Evolutionary conservation across 805 yeast genomes (phyloP), one percentile per base, ranked within the genome.

Genomic region (Metschnikowia cubensis): DNA sequence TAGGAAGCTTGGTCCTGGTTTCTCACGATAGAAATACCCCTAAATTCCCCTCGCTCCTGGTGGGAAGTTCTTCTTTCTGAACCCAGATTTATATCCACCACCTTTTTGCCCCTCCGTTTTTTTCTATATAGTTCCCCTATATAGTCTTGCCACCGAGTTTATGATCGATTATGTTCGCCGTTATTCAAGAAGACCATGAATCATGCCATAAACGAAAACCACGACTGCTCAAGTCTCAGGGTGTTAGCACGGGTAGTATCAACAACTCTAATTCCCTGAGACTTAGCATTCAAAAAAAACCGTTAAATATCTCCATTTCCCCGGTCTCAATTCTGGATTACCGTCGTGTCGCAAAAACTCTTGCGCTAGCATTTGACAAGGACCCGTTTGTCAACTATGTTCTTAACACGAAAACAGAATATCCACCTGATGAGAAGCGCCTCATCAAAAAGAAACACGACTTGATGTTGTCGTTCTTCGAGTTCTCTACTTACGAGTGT

Each of bases 351-450:
- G 84, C 84, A 21, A 70, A 70, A 50, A 79, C 84, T 6, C 67
- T 81, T 47, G 72, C 73, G 48, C 65, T 77, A 48, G 79, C 83
- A 4, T 81, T 81, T 59, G 76, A 73, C 55, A 75, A 77, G 46
- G 85, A 81, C 61, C 74, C 80, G 31, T 80, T 80, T 56, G 74
- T 78, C 50, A 71, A 73, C 53, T 81, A 79, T 54, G 67, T 71
- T 35, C 70, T 76, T 51, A 79, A 75, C 47, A 70, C 76, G 8
- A 49, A 45, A 35, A 44, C 49, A 34, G 53, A 48, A 35, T 50
- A 51, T 36, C 43, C 50, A 3, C 40, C 58, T 21, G 49, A 47
- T 35, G 53, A 60, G 48, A 48, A 50, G 22, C 53, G 58, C 11
- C 51, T 38, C 41, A 50, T 52, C 38, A 78, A 66, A 51, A 70